Base-by-base conservation (phyloP, 768 basidiomycete genomes). In the Amanita rubescens region DNA sequence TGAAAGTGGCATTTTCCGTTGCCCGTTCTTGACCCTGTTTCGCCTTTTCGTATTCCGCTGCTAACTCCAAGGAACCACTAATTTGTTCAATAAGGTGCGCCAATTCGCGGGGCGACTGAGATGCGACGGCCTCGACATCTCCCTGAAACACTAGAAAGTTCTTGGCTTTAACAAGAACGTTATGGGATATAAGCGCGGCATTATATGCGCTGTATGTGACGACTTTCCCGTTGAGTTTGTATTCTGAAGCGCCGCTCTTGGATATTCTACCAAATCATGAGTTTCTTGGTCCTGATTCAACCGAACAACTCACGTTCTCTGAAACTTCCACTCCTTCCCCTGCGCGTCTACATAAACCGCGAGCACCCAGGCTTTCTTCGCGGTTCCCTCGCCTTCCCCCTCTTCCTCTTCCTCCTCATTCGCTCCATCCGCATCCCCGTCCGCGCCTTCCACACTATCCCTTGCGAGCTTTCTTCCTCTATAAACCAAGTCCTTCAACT, bases 71-170 rank as follows among this genome's bases (percentile, higher is more conserved):
- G 0, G 93, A 96, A 1, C 95, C 95, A 55, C 86, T 89, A 57
- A 98, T 97, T 65, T 97, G 93, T 59, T 99, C 96, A 43, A 99
- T 88, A 30, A 98, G 84, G 15, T 82, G 81, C 0, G 94, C 79
- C 19, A 98, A 81, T 60, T 95, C 94, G 55, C 85, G 84, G 14
- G 96, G 82, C 0, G 90, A 93, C 60, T 99, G 96, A 2, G 90
- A 90, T 0, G 96, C 96, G 32, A 99, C 91, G 2, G 93, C 91
- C 70, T 99, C 96, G 30, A 99, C 96, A 64, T 98, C 96, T 49
- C 96, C 96, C 65, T 99, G 96, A 73, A 99, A 98, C 10, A 98
- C 96, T 49, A 98, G 85, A 63, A 98, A 99, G 72, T 98, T 98
- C 74, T 97, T 97, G 11, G 96, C 96, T 71, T 96, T 97, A 63